These are phyloP conservation scores for Thymus mandschuricus DNA, from an alignment of 257 asterid genomes.

Conservation along the genomic window DNA sequence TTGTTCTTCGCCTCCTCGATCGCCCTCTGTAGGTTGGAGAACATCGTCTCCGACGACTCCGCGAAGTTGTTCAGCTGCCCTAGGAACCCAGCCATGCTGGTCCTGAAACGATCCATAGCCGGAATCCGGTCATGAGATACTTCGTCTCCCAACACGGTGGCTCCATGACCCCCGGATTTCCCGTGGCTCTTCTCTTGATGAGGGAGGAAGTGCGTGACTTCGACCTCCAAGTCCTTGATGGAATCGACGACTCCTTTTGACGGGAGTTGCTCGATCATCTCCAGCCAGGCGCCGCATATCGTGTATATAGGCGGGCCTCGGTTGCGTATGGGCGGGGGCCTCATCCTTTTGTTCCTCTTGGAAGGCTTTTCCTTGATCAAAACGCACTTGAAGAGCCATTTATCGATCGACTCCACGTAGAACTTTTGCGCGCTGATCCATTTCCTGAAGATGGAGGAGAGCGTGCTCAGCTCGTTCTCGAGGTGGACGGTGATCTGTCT, in stretches of 20 bases:
- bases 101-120: slow-evolving; percentile 63
- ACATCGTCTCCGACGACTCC: slow-evolving; percentile 64
- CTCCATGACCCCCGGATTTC: slow-evolving; percentile 40
- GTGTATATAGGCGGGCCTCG: slow-evolving; percentile 92
- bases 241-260: slow-evolving; percentile 66
- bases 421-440: slow-evolving; percentile 80
- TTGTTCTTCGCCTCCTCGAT: slow-evolving; percentile 62
- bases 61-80: slow-evolving; percentile 70
- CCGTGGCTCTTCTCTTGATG: slow-evolving; percentile 78
- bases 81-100: slow-evolving; percentile 68
- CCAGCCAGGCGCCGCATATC: slow-evolving; percentile 81
- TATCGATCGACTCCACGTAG: slow-evolving; percentile 71
- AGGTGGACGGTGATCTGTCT: slow-evolving; percentile 62
- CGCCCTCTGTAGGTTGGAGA: slow-evolving; percentile 55
- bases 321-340: slow-evolving; percentile 56
- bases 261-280: slow-evolving; percentile 58
- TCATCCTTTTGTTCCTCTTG: slow-evolving; percentile 60
- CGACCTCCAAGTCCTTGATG: slow-evolving; percentile 66
- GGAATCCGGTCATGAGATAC: slow-evolving; percentile 48
- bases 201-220: slow-evolving; percentile 73
- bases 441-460: slow-evolving; percentile 69
- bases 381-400: slow-evolving; percentile 89
- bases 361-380: slow-evolving; percentile 55
- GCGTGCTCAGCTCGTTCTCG: slow-evolving; percentile 52
- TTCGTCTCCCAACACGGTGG: slow-evolving; percentile 42